These are phyloP conservation scores for Allium sativum DNA, from an alignment of 106 monocot genomes.

Conservation along the genomic window DNA sequence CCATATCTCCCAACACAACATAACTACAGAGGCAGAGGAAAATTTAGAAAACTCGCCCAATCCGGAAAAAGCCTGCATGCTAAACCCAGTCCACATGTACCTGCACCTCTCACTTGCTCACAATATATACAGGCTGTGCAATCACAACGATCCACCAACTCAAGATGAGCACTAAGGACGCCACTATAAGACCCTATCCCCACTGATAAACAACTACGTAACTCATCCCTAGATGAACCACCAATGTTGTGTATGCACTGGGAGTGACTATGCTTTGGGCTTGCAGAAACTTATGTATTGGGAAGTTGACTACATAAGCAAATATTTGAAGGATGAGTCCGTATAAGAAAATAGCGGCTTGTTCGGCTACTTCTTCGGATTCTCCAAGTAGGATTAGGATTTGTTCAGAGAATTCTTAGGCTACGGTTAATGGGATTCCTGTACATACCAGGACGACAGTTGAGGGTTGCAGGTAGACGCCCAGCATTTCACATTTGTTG, in stretches of 20 bases:
- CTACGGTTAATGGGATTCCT: constrained; percentile 24
- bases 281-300: constrained; percentile 48
- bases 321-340: constrained; percentile 53
- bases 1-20: no score
- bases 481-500: constrained; percentile 34
- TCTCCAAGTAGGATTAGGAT: constrained; percentile 27
- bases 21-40: no score
- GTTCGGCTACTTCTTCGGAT: constrained; percentile 26
- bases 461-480: constrained; percentile 37
- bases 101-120: no score
- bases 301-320: constrained; percentile 50
- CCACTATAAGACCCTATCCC: constrained; percentile 31
- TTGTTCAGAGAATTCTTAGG: constrained; percentile 34
- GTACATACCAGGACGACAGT: constrained; percentile 33
- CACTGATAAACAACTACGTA: constrained; percentile 24
- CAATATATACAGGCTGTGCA: no score
- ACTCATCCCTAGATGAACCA: no score
- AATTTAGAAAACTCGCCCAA: no score
- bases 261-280: constrained; percentile 45
- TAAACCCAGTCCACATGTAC: no score
- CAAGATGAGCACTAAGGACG: constrained; percentile 38
- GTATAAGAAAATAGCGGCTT: constrained; percentile 40
- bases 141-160: no score
- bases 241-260: constrained; percentile 29
- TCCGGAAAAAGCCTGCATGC: no score